These are phyloP conservation scores for Vigna mungo DNA, from an alignment of 306 rosid genomes.

Conservation along the genomic window DNA sequence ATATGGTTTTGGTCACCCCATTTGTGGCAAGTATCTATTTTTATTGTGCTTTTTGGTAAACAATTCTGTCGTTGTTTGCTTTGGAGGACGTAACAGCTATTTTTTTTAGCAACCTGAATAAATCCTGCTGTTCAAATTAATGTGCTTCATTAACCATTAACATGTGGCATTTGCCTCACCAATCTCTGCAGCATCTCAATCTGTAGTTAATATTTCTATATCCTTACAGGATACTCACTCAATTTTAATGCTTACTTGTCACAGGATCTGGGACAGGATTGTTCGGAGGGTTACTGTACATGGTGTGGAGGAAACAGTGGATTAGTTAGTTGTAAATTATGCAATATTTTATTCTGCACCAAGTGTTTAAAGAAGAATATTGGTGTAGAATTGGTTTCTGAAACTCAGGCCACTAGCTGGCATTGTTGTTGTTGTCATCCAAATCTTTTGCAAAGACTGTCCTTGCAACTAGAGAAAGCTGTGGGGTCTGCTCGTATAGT, in stretches of 20 bases:
- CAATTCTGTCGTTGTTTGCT: not conserved
- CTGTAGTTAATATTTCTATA: slow-evolving; percentile 2
- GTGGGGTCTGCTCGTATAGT: slow-evolving; percentile 46
- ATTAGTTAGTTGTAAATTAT: slow-evolving; percentile 69
- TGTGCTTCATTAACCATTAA: not conserved
- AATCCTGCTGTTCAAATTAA: slow-evolving; percentile 15
- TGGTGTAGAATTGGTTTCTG: slow-evolving; percentile 64
- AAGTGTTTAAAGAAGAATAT: slow-evolving; percentile 74
- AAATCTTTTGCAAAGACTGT: slow-evolving; percentile 60
- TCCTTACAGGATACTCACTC: slow-evolving; percentile 1
- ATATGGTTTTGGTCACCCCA: not conserved
- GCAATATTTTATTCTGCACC: slow-evolving; percentile 69
- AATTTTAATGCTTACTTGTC: slow-evolving; percentile 42
- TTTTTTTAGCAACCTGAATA: slow-evolving; percentile 15
- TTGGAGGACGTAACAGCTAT: slow-evolving; percentile 8
- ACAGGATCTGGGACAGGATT: slow-evolving; percentile 74
- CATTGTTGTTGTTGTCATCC: slow-evolving; percentile 81
- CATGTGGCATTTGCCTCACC: not conserved
- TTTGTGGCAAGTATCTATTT: not conserved
- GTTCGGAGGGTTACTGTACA: slow-evolving; percentile 67
- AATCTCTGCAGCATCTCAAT: not conserved
- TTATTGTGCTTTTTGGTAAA: slow-evolving; percentile 6
- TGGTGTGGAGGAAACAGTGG: slow-evolving; percentile 78
- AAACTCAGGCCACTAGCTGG: slow-evolving; percentile 65
- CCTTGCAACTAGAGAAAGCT: slow-evolving; percentile 64